Evolutionary conservation across 441 rosid species (phyloP), one percentile per base, ranked within the genome.

Genomic region (Populus hybrid): DNA sequence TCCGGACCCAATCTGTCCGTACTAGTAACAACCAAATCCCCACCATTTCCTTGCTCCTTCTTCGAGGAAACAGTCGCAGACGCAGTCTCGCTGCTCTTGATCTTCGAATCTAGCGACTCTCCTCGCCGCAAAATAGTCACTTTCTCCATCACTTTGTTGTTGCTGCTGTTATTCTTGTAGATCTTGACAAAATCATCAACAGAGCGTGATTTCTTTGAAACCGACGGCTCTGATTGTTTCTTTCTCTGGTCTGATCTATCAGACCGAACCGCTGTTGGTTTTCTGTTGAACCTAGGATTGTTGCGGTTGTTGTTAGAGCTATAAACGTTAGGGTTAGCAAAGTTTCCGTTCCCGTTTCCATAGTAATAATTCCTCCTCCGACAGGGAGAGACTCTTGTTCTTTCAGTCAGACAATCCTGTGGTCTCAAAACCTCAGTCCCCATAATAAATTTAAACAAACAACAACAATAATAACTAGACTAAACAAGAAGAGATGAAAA

Each of bases 391-490:
- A 82, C 80, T 74, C 88, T 82, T 21, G 86, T 78, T 63, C 88
- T 80, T 35, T 87, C 80, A 21, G 75, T 71, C 73, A 91, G 82
- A 88, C 91, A 88, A 76, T 90, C 89, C 71, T 88, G 96, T 26
- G 99, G 95, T 77, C 94, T 85, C 63, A 95, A 86, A 42, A 93
- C 66, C 84, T 95, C 93, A 31, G 96, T 93, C 33, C 89, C 99
- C 99, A 93, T 94, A 29, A 6, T 69, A 59, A 23, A 29, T 29
- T 3, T 10, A 0, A 3, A 29, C 31, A 29, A 29, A 29, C 31
- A 69, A 7, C 2, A 28, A 18, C 9, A 73, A 29, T 2, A 72
- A 68, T 69, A 8, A 63, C 14, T 42, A 3, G 24, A 71, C 20
- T 21, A 12, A 3, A 50, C 59, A 18, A 24, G 24, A 31, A 29